Evolutionary conservation across 805 yeast species (phyloP).

Genomic region (Pichia cephalocereana): DNA sequence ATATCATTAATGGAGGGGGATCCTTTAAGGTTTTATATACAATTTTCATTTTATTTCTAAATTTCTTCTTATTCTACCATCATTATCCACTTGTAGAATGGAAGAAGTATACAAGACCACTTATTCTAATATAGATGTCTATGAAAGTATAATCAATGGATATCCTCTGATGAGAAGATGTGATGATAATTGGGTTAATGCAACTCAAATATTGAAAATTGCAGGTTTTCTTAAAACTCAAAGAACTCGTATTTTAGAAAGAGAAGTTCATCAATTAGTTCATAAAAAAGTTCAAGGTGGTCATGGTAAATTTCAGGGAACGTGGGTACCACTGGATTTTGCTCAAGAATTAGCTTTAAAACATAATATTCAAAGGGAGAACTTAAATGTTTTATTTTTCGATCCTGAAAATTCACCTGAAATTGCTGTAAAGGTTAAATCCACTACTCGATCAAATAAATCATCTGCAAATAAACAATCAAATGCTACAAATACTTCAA

Average conservation of each 20-base stretch:
- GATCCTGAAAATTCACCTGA: conserved; percentile 38
- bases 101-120: conserved; percentile 31
- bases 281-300: conserved; percentile 84
- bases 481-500: too few relatives aligned
- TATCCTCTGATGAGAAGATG: conserved; percentile 85
- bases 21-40: too few relatives aligned
- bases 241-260: conserved; percentile 66
- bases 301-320: conserved; percentile 76
- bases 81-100: not conserved
- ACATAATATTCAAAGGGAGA: conserved; percentile 41
- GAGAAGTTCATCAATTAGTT: conserved; percentile 54
- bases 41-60: too few relatives aligned
- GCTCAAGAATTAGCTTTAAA: conserved; percentile 50
- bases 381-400: conserved; percentile 47
- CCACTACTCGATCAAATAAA: not conserved
- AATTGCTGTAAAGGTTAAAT: conserved; percentile 10
- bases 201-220: conserved; percentile 72
- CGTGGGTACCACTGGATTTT: conserved; percentile 69
- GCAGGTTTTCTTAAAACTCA: conserved; percentile 74
- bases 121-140: conserved; percentile 43
- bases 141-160: conserved; percentile 57
- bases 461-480: too few relatives aligned
- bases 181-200: conserved; percentile 88
- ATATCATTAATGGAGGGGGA: not conserved
- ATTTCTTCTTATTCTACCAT: too few relatives aligned